A percentile compares a stretch with the other conserved stretches of the same genome.
Evolutionary conservation across 1,284 basidiomycete species (phyloP).

Genomic region (Rhodotorula mucilaginosa): DNA sequence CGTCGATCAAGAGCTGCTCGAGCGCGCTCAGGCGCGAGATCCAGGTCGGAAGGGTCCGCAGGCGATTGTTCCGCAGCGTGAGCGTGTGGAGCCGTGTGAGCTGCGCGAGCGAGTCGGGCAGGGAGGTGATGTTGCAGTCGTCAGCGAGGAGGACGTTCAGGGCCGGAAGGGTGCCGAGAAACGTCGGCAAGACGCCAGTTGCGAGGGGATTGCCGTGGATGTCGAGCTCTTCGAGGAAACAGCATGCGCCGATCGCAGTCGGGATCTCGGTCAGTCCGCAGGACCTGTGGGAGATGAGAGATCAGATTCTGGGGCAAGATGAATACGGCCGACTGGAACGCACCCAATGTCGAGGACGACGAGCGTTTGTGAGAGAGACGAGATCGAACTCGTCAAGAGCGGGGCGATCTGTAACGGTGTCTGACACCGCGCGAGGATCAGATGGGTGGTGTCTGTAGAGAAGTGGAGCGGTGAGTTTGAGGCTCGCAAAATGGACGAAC

Average conservation of each 20-base stretch:
- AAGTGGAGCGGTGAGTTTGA: background rate
- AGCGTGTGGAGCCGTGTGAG: slow-evolving; percentile 56
- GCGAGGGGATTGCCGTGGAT: slow-evolving; percentile 82
- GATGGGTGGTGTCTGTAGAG: slow-evolving; percentile 74
- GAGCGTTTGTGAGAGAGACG: slow-evolving; percentile 69
- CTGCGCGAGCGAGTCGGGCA: slow-evolving; percentile 63
- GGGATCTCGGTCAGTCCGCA: slow-evolving; percentile 72
- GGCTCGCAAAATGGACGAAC: background rate
- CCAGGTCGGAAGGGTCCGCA: slow-evolving; percentile 90
- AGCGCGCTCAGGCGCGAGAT: slow-evolving; percentile 73
- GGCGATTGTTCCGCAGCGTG: slow-evolving; percentile 68
- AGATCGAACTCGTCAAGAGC: slow-evolving; percentile 67
- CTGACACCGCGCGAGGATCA: slow-evolving; percentile 71
- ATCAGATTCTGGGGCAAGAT: too few relatives aligned
- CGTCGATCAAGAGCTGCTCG: slow-evolving; percentile 83
- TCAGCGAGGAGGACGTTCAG: slow-evolving; percentile 88
- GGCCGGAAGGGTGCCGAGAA: slow-evolving; percentile 69
- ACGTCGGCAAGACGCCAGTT: slow-evolving; percentile 67
- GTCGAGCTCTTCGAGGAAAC: slow-evolving; percentile 87
- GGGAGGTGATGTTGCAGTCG: slow-evolving; percentile 63
- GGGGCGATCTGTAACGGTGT: slow-evolving; percentile 71
- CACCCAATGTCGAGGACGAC: slow-evolving; percentile 82
- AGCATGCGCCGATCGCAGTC: slow-evolving; percentile 60
- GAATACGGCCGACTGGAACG: background rate
- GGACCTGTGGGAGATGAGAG: slow-evolving; percentile 1